Evolutionary conservation across 2,329 filamentous ascomycete genomes (phyloP), one percentile per base, ranked within the genome.

Genomic region (Dactylonectria estremocensis): DNA sequence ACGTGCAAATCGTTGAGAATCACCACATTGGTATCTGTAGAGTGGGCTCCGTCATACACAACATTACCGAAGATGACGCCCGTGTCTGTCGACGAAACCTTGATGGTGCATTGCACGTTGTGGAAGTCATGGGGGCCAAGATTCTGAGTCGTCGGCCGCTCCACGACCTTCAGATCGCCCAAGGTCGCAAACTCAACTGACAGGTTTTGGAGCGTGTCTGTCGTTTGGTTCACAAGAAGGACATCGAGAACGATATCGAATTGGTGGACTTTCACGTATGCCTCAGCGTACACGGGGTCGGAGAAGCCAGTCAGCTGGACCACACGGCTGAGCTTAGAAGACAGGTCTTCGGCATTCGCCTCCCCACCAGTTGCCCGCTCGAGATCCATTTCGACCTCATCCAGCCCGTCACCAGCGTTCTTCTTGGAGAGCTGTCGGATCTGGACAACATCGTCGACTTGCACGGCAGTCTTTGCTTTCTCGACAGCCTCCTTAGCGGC

Each of bases 21-120:
- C 62, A 99, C 96, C 9, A 99, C 96, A 73, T 97, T 97, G 61
- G 93, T 97, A 80, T 97, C 96, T 1, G 93, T 97, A 53, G 92
- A 95, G 82, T 94, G 94, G 6, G 95, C 90, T 33, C 95, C 96
- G 76, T 99, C 96, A 81, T 99, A 99, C 8, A 99, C 93, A 24
- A 99, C 95, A 78, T 99, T 99, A 74, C 96, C 96, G 77, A 99
- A 99, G 75, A 99, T 99, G 73, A 99, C 96, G 64, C 96, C 96
- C 2, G 96, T 98, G 79, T 99, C 96, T 4, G 96, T 99, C 7
- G 95, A 97, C 3, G 95, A 97, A 22, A 99, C 96, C 85, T 98
- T 98, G 87, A 99, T 97, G 11, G 96, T 99, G 79, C 95, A 95
- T 82, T 99, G 96, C 35, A 99, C 95, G 78, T 98, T 98, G 84